A percentile compares a stretch with the other conserved stretches of the same genome.
These are phyloP conservation scores for Erodium maritimum DNA, from an alignment of 345 rosid genomes.

Conservation along the genomic window DNA sequence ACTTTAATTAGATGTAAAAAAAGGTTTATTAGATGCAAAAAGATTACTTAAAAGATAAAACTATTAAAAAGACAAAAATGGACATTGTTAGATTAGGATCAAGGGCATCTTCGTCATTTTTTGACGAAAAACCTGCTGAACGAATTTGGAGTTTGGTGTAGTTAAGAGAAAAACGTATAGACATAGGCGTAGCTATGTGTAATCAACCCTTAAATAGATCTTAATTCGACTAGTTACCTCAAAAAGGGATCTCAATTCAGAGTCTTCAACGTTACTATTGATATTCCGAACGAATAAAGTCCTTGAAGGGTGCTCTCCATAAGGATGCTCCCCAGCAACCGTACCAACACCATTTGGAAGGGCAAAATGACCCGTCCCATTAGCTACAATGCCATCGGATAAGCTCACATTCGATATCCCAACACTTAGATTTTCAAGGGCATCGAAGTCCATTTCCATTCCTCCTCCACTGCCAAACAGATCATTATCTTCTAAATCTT, in stretches of 20 bases:
- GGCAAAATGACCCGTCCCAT: constrained; percentile 36
- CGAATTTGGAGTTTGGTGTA: too few relatives aligned
- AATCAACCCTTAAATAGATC: too few relatives aligned
- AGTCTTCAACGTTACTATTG: constrained; percentile 86
- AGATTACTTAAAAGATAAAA: too few relatives aligned
- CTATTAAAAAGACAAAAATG: too few relatives aligned
- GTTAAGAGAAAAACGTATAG: too few relatives aligned
- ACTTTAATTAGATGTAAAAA: too few relatives aligned
- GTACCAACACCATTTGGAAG: constrained; percentile 54
- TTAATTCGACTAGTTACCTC: constrained; percentile 37
- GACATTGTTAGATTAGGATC: too few relatives aligned
- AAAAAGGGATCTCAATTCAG: constrained; percentile 71
- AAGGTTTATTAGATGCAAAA: too few relatives aligned
- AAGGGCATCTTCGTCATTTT: too few relatives aligned
- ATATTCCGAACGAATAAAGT: constrained; percentile 87
- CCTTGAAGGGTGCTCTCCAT: constrained; percentile 94
- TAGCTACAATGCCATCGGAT: constrained; percentile 40
- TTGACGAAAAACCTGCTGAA: too few relatives aligned
- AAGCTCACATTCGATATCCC: constrained; percentile 39
- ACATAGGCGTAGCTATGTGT: too few relatives aligned
- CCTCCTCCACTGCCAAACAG: constrained; percentile 88
- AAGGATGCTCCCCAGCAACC: constrained; percentile 86
- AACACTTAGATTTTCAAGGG: constrained; percentile 36
- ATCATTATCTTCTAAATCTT: constrained; percentile 79
- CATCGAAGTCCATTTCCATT: constrained; percentile 69